Evolutionary conservation across 1,284 basidiomycete species (phyloP), one percentile per base, ranked within the genome.

Genomic region (Puccinia hordei): DNA sequence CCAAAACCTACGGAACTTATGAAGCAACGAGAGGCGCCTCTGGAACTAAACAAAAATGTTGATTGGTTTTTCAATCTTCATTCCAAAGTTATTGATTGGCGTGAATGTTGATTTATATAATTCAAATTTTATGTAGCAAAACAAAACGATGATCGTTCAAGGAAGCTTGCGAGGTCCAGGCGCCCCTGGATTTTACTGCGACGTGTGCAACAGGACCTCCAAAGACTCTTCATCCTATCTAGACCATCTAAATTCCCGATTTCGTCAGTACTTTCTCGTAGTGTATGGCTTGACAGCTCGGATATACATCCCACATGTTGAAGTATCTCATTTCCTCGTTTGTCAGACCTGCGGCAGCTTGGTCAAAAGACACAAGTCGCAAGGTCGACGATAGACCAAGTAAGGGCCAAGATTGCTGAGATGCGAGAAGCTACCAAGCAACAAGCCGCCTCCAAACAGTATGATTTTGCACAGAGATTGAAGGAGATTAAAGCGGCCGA

Each of bases 231-330:
- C 92, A 35, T 92, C 91, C 0, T 99, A 98, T 85, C 88, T 99
- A 72, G 96, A 99, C 86, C 97, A 99, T 85, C 90, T 99, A 80
- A 99, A 99, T 86, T 91, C 93, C 69, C 89, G 95, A 87, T 90
- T 91, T 82, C 97, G 95, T 97, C 86, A 85, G 46, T 55, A n/a
- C 46, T 66, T 51, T 69, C 3, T 59, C 24, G 80, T 22, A 61
- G 33, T 59, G n/a, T 80, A 75, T 83, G 33, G 84, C 41, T 33
- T 19, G 53, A 13, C 35, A 73, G 10, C 49, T 33, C 24, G 44
- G 5, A 35, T 27, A 22, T 24, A 33, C 15, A 19, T 38, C 24
- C 1, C 57, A 12, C 30, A 30, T 55, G n/a, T 35, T 38, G 69
- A 71, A 41, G 35, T 13, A 35, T 12, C n/a, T 30, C 33, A 19